phyloP scores from a whole-genome alignment of 352 stramenopile genomes.

The Phytophthora colocasiae region DNA sequence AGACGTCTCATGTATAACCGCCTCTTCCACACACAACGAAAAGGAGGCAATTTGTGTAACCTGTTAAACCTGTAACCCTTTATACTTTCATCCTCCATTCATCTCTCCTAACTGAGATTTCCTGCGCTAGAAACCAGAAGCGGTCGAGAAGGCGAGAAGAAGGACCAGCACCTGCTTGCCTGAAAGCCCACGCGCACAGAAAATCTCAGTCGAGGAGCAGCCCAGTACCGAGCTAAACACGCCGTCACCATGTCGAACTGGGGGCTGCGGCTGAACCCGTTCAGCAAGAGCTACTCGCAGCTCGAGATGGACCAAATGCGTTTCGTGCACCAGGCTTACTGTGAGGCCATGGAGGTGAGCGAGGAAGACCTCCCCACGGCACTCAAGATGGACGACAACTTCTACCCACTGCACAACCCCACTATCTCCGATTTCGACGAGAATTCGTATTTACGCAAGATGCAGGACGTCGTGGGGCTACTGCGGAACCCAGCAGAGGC shows the following conservation, averaged over 20 bases:
- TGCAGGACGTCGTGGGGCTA: constrained; percentile 84
- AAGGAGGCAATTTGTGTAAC: constrained; percentile 1
- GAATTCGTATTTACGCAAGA: constrained; percentile 90
- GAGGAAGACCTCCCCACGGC: constrained; percentile 84
- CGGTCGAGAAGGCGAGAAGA: constrained; percentile 26
- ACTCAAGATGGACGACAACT: constrained; percentile 88
- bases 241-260: constrained; percentile 68
- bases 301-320: constrained; percentile 88
- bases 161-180: constrained; percentile 10
- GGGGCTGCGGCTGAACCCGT: constrained; percentile 86
- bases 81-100: not conserved
- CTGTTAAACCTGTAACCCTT: constrained; percentile 12
- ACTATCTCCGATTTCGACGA: constrained; percentile 86
- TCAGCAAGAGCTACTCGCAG: constrained; percentile 84
- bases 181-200: not conserved
- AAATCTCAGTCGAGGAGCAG: constrained; percentile 19
- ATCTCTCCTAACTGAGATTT: constrained; percentile 29
- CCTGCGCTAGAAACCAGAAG: constrained; percentile 24
- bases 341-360: constrained; percentile 82
- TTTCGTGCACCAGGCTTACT: constrained; percentile 88
- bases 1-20: not conserved
- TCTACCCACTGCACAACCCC: constrained; percentile 78
- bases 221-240: not conserved
- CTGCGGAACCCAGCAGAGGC: constrained; percentile 82
- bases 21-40: constrained; percentile 16